phyloP scores from a whole-genome alignment of 768 basidiomycete species.

The Tricholoma flavovirens region DNA sequence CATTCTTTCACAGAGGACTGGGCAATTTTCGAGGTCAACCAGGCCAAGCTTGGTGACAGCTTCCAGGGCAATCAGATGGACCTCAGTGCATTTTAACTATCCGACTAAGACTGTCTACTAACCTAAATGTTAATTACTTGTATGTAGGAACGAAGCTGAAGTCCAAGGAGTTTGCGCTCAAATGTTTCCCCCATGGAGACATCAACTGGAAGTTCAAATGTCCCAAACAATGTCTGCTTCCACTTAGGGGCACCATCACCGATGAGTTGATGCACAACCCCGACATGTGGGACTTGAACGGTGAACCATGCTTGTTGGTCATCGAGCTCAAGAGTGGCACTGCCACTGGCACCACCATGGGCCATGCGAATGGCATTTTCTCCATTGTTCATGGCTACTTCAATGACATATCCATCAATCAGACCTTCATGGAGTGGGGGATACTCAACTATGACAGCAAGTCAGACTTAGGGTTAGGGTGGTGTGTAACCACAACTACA shows the following conservation, averaged over 20 bases:
- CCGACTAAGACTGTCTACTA: no score
- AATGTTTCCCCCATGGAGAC: no score
- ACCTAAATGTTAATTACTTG: no score
- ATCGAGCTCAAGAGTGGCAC: constrained; percentile 31
- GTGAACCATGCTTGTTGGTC: constrained; percentile 28
- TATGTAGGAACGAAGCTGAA: no score
- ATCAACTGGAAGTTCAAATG: no score
- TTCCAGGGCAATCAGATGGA: no score
- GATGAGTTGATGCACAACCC: no score
- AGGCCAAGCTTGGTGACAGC: no score
- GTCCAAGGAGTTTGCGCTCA: constrained; percentile 12
- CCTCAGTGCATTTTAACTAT: no score
- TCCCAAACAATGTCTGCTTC: constrained; percentile 23
- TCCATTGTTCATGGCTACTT: constrained; percentile 30
- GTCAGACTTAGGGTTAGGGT: no score
- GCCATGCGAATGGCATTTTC: constrained; percentile 29
- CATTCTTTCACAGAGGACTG: constrained; percentile 24
- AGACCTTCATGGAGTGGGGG: constrained; percentile 30
- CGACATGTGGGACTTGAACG: no score
- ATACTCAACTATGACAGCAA: no score
- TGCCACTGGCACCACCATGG: constrained; percentile 30
- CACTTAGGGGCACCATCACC: constrained; percentile 19
- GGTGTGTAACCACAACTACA: background rate
- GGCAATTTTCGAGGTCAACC: constrained; percentile 23
- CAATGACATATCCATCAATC: constrained; percentile 10